Evolutionary conservation across 2,329 filamentous ascomycete species (phyloP).

Genomic region (Fusarium armeniacum): DNA sequence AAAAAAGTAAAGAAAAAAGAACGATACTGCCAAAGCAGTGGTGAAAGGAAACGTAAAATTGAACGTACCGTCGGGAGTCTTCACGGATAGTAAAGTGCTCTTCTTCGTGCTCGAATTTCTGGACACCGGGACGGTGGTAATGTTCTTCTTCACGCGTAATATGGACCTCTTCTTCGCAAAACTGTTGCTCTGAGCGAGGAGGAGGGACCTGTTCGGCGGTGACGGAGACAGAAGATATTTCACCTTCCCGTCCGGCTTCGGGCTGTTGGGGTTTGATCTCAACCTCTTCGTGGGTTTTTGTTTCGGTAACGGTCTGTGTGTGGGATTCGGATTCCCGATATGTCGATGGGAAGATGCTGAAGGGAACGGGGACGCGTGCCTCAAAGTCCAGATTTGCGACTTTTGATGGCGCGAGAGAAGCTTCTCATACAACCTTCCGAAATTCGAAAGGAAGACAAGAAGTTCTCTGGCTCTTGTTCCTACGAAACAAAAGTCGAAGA

Average conservation of each 20-base stretch:
- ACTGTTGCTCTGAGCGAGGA: conserved; percentile 73
- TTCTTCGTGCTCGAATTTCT: conserved; percentile 52
- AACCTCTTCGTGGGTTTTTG: conserved; percentile 86
- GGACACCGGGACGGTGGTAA: conserved; percentile 78
- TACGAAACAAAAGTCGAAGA: conserved; percentile 67
- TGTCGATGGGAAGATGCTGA: conserved; percentile 99
- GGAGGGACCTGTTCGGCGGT: conserved; percentile 72
- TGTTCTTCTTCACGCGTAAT: conserved; percentile 84
- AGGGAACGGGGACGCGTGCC: conserved; percentile 98
- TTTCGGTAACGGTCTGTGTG: conserved; percentile 69
- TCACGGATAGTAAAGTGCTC: conserved; percentile 58
- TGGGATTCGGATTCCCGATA: conserved; percentile 75
- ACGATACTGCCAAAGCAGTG: neutral
- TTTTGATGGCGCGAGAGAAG: conserved; percentile 76
- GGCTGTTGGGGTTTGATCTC: conserved; percentile 81
- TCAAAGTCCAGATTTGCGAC: conserved; percentile 99
- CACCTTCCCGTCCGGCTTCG: conserved; percentile 98
- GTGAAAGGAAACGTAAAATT: conserved; percentile 27
- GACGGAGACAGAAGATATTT: conserved; percentile 80
- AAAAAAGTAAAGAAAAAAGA: conserved; percentile 8
- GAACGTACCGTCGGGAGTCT: conserved; percentile 66
- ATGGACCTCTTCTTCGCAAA: conserved; percentile 86
- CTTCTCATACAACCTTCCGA: conserved; percentile 74
- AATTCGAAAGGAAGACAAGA: conserved; percentile 78
- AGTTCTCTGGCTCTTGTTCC: conserved; percentile 75